Evolutionary conservation across 2,329 filamentous ascomycete genomes (phyloP).

Genomic region (Chaetomium sp.): DNA sequence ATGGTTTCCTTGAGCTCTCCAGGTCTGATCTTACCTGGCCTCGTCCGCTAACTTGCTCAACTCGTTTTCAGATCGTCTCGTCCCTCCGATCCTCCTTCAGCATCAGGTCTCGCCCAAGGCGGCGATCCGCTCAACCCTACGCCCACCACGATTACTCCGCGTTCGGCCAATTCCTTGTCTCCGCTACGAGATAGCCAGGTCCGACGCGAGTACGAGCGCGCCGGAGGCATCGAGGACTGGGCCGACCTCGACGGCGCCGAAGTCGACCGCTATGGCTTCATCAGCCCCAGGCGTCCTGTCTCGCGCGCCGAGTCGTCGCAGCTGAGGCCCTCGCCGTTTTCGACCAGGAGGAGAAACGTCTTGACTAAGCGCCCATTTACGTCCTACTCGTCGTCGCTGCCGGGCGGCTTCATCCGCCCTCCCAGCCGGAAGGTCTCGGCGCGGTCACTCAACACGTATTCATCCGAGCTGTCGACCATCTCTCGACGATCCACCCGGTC

Average conservation of each 20-base stretch:
- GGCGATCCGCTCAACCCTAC: conserved; percentile 37
- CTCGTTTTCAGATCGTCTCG: conserved; percentile 21
- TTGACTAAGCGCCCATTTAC: conserved; percentile 46
- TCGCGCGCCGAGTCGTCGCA: conserved; percentile 49
- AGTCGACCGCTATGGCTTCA: conserved; percentile 71
- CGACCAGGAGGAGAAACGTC: conserved; percentile 52
- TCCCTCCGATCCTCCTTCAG: conserved; percentile 29
- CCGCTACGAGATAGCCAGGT: conserved; percentile 47
- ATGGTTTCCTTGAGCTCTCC: conserved; percentile 53
- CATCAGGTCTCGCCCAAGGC: conserved; percentile 29
- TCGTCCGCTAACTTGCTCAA: background rate
- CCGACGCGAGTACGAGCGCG: conserved; percentile 51
- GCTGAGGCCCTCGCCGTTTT: conserved; percentile 47
- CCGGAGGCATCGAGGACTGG: conserved; percentile 67
- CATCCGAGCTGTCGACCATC: conserved; percentile 53
- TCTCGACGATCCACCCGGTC: conserved; percentile 58
- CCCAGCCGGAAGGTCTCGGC: conserved; percentile 60
- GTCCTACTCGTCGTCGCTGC: conserved; percentile 41
- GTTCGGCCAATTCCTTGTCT: conserved; percentile 49
- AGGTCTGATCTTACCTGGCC: conserved; percentile 33
- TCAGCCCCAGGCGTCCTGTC: conserved; percentile 50
- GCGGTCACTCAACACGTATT: conserved; percentile 60
- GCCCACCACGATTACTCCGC: conserved; percentile 43
- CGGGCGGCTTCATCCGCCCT: conserved; percentile 45
- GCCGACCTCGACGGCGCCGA: conserved; percentile 62